Evolutionary conservation across 331 rosid genomes (phyloP).

Genomic region (Phaseolus coccineus): DNA sequence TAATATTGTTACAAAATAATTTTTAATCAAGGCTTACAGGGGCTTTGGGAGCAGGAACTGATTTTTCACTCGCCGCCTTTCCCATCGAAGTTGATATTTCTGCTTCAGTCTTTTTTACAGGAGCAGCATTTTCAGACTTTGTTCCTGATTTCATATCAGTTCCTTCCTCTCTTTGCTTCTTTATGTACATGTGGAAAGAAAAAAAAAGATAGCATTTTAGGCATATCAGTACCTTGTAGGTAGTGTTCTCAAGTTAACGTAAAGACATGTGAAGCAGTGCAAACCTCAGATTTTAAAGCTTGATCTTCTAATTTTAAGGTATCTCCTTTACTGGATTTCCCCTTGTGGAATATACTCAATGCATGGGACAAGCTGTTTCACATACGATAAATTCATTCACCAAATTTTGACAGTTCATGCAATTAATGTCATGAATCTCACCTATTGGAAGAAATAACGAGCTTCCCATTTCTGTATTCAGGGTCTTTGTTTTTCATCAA

Average conservation of each 20-base stretch:
- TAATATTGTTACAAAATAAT: not conserved
- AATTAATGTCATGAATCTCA: constrained; percentile 36
- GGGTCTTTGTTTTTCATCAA: constrained; percentile 89
- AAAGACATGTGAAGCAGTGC: constrained; percentile 36
- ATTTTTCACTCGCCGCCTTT: constrained; percentile 58
- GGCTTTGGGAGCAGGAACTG: constrained; percentile 64
- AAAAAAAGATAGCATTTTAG: not conserved
- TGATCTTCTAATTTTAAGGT: constrained; percentile 67
- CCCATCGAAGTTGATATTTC: constrained; percentile 49
- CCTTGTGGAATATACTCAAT: constrained; percentile 75
- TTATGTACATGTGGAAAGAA: not conserved
- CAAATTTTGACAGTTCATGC: constrained; percentile 13
- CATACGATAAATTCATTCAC: constrained; percentile 41
- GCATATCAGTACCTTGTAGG: constrained; percentile 18
- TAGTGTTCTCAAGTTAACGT: constrained; percentile 28
- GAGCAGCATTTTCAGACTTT: constrained; percentile 54
- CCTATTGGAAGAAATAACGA: constrained; percentile 81
- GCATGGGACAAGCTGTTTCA: constrained; percentile 88
- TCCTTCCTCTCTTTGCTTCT: constrained; percentile 56
- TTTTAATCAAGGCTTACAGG: constrained; percentile 48
- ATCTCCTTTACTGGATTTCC: constrained; percentile 62
- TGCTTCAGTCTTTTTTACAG: constrained; percentile 59
- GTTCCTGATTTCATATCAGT: constrained; percentile 54
- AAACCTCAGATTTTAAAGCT: constrained; percentile 71
- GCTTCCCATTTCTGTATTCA: constrained; percentile 94